These are phyloP conservation scores for Botryosphaeria dothidea DNA, from an alignment of 2,329 filamentous ascomycete species.

Conservation along the genomic window DNA sequence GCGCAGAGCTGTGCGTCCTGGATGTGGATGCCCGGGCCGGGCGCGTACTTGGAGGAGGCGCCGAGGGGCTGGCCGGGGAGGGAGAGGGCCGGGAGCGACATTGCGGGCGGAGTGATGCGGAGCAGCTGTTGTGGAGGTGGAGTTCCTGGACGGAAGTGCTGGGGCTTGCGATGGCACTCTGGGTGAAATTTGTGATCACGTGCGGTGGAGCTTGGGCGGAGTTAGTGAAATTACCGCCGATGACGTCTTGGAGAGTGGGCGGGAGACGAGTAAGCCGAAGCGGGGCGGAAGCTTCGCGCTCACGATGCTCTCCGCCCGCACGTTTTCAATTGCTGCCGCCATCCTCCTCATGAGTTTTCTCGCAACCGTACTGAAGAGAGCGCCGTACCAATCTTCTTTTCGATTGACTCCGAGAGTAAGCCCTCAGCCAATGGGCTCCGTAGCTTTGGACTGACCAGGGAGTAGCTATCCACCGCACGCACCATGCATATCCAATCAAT, in stretches of 20 bases:
- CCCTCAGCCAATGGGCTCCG: background rate
- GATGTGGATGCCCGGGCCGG: conserved; percentile 84
- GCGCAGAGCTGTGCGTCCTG: conserved; percentile 74
- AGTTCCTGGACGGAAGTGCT: too few relatives aligned
- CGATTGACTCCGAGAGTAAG: conserved; percentile 1
- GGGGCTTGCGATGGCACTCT: too few relatives aligned
- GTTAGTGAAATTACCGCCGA: conserved; percentile 12
- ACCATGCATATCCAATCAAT: conserved; percentile 86
- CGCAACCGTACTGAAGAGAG: conserved; percentile 1
- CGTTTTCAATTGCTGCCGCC: background rate
- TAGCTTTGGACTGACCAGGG: background rate
- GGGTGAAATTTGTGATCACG: conserved; percentile 18
- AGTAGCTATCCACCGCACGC: conserved; percentile 37
- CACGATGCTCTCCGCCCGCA: conserved; percentile 9
- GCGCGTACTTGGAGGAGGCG: conserved; percentile 62
- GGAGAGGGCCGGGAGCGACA: conserved; percentile 53
- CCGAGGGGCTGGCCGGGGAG: conserved; percentile 84
- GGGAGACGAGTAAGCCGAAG: background rate
- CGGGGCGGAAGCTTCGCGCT: background rate
- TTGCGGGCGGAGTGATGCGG: conserved; percentile 12
- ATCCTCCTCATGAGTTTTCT: conserved; percentile 20
- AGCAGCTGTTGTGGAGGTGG: background rate
- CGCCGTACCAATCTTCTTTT: background rate
- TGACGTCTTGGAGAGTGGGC: conserved; percentile 3
- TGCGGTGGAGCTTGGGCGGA: background rate